Evolutionary conservation across 164 flowering plant species (phyloP).

Genomic region (Aristolochia contorta): DNA sequence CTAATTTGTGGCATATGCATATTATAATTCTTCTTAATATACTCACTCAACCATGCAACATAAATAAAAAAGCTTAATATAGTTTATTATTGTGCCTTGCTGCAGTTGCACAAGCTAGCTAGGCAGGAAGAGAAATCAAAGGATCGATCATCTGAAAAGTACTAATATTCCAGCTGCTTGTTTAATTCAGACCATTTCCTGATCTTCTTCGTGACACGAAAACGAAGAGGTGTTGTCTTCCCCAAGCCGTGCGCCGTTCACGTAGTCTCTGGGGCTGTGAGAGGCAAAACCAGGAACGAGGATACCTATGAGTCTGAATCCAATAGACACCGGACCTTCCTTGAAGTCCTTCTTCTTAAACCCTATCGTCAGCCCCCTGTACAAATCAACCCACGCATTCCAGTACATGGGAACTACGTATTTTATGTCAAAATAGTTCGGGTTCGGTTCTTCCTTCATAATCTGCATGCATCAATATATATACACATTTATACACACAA

Average conservation of each 20-base stretch:
- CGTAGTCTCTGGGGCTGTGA: slow-evolving; percentile 20
- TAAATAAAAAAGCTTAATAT: too few relatives aligned
- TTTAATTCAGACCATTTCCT: neutral
- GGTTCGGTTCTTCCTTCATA: slow-evolving; percentile 18
- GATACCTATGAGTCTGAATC: slow-evolving; percentile 3
- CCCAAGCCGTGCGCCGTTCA: slow-evolving; percentile 12
- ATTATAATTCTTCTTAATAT: too few relatives aligned
- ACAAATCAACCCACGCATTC: slow-evolving; percentile 12
- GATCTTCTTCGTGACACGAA: too few relatives aligned
- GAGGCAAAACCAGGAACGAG: slow-evolving; percentile 12
- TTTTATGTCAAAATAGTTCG: slow-evolving; percentile 15
- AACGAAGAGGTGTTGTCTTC: neutral
- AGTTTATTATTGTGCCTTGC: too few relatives aligned
- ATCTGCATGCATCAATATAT: slow-evolving; percentile 10
- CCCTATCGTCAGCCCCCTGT: slow-evolving; percentile 3
- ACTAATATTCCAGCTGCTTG: too few relatives aligned
- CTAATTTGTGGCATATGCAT: too few relatives aligned
- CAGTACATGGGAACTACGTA: slow-evolving; percentile 6
- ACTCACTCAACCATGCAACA: too few relatives aligned
- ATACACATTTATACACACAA: neutral
- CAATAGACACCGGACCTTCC: slow-evolving; percentile 6
- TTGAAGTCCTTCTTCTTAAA: slow-evolving; percentile 10
- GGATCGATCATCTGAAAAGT: too few relatives aligned
- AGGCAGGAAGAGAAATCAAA: too few relatives aligned
- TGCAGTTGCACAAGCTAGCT: too few relatives aligned